phyloP scores from a whole-genome alignment of 148 eudicot genomes.

The Camellia lanceoleosa region DNA sequence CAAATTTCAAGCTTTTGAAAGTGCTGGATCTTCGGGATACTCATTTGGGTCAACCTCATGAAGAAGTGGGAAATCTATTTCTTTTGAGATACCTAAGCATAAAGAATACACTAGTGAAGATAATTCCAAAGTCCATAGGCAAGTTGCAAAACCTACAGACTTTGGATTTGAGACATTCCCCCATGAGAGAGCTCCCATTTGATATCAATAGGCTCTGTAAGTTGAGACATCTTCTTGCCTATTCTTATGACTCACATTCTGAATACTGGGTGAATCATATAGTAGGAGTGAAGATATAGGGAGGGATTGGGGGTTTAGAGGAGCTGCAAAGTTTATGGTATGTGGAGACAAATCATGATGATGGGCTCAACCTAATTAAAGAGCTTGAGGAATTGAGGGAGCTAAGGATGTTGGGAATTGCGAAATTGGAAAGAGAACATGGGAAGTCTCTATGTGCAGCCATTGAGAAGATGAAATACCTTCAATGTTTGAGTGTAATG shows the following conservation, averaged over 20 bases:
- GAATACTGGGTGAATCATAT: background rate
- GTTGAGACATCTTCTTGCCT: slow-evolving; percentile 1
- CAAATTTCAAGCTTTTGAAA: too few relatives aligned
- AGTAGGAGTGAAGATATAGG: too few relatives aligned
- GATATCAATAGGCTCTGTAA: too few relatives aligned
- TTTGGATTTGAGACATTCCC: background rate
- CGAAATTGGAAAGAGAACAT: too few relatives aligned
- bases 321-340: too few relatives aligned
- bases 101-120: background rate
- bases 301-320: too few relatives aligned
- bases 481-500: too few relatives aligned
- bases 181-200: background rate
- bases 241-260: rapidly evolving
- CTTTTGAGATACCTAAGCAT: slow-evolving; percentile 3
- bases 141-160: slow-evolving; percentile 1
- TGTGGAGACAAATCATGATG: too few relatives aligned
- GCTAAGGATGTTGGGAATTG: background rate
- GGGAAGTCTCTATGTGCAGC: too few relatives aligned
- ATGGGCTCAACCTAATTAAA: too few relatives aligned
- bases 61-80: slow-evolving; percentile 2
- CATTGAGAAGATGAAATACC: too few relatives aligned
- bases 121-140: slow-evolving; percentile 16
- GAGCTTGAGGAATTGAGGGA: too few relatives aligned
- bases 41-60: background rate
- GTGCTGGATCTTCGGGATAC: background rate